phyloP scores from a whole-genome alignment of 129 eudicot genomes.

The Flaveria robusta region DNA sequence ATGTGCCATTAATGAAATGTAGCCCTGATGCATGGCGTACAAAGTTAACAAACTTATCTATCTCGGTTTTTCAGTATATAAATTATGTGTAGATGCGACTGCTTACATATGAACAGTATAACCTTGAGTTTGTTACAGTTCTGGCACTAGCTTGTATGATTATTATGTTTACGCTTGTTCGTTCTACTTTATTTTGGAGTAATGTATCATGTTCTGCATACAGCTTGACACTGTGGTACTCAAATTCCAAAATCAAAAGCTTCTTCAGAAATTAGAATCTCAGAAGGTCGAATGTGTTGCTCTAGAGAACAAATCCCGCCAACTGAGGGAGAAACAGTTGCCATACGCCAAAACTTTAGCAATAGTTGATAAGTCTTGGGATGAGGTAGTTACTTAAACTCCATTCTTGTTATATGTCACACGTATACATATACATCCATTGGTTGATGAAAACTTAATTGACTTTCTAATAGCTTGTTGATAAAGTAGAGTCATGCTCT shows the following conservation, averaged over 20 bases:
- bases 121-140: not conserved
- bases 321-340: slow-evolving; percentile 62
- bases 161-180: slow-evolving; percentile 9
- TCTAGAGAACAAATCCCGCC: slow-evolving; percentile 59
- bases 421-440: not conserved
- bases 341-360: slow-evolving; percentile 53
- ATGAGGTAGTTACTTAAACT: slow-evolving; percentile 51
- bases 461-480: slow-evolving; percentile 53
- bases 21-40: not conserved
- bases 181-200: slow-evolving; percentile 8
- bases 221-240: slow-evolving; percentile 93
- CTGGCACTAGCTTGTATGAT: slow-evolving; percentile 16
- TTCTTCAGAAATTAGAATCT: slow-evolving; percentile 78
- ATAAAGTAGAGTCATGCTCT: slow-evolving; percentile 66
- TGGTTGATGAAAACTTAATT: slow-evolving; percentile 12
- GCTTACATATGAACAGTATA: slow-evolving; percentile 20
- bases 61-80: slow-evolving; percentile 1
- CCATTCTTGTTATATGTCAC: slow-evolving; percentile 16
- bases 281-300: slow-evolving; percentile 67
- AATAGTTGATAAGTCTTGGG: slow-evolving; percentile 68
- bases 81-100: not conserved
- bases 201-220: slow-evolving; percentile 17
- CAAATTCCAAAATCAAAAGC: slow-evolving; percentile 85
- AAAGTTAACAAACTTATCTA: not conserved
- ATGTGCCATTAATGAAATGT: not conserved